These are phyloP conservation scores for Monosporascus sp. DNA, from an alignment of 2,329 filamentous ascomycete species.

Conservation along the genomic window DNA sequence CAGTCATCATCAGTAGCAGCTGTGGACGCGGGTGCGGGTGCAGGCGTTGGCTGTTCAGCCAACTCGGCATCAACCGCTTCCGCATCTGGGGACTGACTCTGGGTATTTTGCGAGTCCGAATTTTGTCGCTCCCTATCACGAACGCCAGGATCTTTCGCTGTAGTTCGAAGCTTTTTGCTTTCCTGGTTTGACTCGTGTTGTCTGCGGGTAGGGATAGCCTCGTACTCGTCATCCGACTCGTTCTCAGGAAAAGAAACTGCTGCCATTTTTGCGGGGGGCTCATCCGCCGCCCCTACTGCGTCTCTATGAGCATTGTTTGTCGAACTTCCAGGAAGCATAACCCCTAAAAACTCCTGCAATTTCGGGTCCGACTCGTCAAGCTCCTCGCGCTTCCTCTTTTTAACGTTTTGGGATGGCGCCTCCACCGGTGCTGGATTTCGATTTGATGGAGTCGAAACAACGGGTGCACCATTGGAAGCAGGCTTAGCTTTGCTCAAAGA, in stretches of 20 bases:
- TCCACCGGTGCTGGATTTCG: slow-evolving; percentile 22
- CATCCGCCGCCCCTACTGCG: slow-evolving; percentile 24
- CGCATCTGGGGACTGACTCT: neutral
- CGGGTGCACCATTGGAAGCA: slow-evolving; percentile 4
- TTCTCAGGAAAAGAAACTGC: slow-evolving; percentile 41
- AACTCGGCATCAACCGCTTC: neutral
- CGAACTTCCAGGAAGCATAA: slow-evolving; percentile 65
- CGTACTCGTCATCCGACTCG: slow-evolving; percentile 73
- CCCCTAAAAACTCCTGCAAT: slow-evolving; percentile 77
- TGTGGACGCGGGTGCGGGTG: slow-evolving; percentile 15
- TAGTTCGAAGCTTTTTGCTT: neutral
- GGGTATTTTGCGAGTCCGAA: neutral
- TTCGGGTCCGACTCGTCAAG: slow-evolving; percentile 65
- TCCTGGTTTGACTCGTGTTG: slow-evolving; percentile 41
- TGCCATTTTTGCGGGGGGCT: slow-evolving; percentile 36
- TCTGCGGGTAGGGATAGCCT: slow-evolving; percentile 53
- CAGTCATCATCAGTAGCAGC: slow-evolving; percentile 77
- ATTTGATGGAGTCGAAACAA: neutral
- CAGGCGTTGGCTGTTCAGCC: neutral
- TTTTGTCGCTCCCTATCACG: neutral
- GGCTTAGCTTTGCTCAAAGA: slow-evolving; percentile 25
- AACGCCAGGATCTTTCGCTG: neutral
- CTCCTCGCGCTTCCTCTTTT: slow-evolving; percentile 65
- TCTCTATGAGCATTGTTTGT: slow-evolving; percentile 57
- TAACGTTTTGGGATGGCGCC: slow-evolving; percentile 32